These are phyloP conservation scores for Acanthamoeba triangularis DNA, from an alignment of 208 protist species.

Conservation along the genomic window DNA sequence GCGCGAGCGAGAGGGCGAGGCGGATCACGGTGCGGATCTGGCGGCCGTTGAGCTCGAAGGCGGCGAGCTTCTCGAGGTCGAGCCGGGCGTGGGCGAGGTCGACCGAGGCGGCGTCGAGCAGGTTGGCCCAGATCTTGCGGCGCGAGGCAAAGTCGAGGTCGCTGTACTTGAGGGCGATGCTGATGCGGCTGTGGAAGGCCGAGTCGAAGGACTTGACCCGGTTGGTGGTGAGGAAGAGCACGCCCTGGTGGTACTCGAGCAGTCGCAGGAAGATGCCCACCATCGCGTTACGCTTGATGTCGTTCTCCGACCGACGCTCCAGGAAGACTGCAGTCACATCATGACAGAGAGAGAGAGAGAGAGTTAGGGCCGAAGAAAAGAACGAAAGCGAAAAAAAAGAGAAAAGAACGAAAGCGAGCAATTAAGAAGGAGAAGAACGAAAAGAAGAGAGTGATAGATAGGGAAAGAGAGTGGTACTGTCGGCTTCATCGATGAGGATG, in stretches of 20 bases:
- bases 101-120: constrained; percentile 61
- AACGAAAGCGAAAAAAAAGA: no score
- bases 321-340: neutral
- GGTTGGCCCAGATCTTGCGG: constrained; percentile 74
- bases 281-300: no score
- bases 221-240: no score
- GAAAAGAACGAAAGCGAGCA: neutral
- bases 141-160: constrained; percentile 40
- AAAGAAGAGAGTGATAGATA: neutral
- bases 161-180: constrained; percentile 80
- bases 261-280: no score
- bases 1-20: constrained; percentile 74
- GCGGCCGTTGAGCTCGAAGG: constrained; percentile 56
- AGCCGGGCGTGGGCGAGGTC: neutral
- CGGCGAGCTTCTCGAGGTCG: neutral
- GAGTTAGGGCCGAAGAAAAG: no score
- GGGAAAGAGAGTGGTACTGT: no score
- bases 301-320: no score
- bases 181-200: constrained; percentile 85
- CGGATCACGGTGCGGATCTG: constrained; percentile 81
- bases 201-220: neutral
- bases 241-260: no score
- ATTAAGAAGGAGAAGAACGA: neutral
- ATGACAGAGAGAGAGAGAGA: no score
- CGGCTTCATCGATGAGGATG: no score